A percentile compares a stretch with the other conserved stretches of the same genome.
Evolutionary conservation across 306 rosid species (phyloP).

Genomic region (Malus orientalis): DNA sequence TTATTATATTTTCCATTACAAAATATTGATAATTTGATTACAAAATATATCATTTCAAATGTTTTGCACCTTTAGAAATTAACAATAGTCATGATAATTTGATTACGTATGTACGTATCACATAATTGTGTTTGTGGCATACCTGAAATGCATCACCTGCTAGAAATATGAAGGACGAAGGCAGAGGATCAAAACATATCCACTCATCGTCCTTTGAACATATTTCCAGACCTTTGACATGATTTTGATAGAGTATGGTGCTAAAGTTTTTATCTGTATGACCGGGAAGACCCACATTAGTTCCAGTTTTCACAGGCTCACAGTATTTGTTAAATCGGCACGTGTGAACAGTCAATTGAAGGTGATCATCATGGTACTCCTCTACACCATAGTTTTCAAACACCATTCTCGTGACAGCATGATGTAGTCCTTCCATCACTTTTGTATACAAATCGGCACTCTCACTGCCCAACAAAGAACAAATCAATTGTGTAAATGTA

Average conservation of each 20-base stretch:
- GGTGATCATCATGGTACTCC: background rate
- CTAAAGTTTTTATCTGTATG: background rate
- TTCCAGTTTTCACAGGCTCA: background rate
- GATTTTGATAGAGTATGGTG: background rate
- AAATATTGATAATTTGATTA: background rate
- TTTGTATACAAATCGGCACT: background rate
- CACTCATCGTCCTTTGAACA: background rate
- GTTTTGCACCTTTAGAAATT: no score
- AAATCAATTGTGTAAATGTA: background rate
- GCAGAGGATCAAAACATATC: background rate
- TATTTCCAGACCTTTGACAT: conserved; percentile 3
- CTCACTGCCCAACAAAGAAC: background rate
- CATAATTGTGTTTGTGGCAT: background rate
- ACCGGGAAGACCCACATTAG: background rate
- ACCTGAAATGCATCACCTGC: background rate
- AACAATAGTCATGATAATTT: background rate
- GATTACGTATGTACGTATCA: background rate
- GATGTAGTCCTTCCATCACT: background rate
- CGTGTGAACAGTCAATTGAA: background rate
- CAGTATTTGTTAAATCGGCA: background rate
- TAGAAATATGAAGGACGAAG: background rate
- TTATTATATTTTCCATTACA: background rate
- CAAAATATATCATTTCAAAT: no score
- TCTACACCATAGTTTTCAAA: background rate
- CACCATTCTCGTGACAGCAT: conserved; percentile 2